Evolutionary conservation across 805 yeast genomes (phyloP), one percentile per base, ranked within the genome.

Genomic region (Dipodascopsis tothii): DNA sequence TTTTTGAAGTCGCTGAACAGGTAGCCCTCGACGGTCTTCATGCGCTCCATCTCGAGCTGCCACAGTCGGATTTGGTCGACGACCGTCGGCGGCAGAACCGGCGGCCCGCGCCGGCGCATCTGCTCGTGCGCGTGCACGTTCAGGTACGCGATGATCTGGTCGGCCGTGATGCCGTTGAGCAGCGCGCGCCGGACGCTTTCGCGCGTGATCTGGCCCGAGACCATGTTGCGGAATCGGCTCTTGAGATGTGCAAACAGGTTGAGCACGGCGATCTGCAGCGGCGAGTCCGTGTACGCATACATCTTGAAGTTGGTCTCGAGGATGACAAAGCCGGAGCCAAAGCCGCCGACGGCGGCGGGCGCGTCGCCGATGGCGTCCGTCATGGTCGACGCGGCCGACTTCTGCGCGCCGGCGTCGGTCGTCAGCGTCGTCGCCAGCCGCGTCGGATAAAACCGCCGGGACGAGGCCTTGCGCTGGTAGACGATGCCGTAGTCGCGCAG

Each of bases 41-140:
- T 84, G 64, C 99, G 75, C 62, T 92, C 97, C 66, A 88, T 65
- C 61, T 92, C 99, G 48, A 92, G 69, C 67, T 92, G 97, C 99
- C 99, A 92, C 41, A 92, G 70, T 60, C 80, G 81, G 55, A 92
- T 84, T 62, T 92, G 99, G 64, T 92, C 99, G 1, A 85, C 84
- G n/a, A 92, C 95, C 0, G 95, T 92, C 0, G 97, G 95, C 3
- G 97, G 97, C 9, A 92, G 80, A 80, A 46, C 78, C 56, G 50
- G 73, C 60, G 52, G 78, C 74, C 50, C 73, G 72, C 5, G 72
- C 64, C 81, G 71, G 43, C 78, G 67, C 92, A 90, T 83, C 60
- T 87, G 95, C 2, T 94, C 84, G 65, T 90, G 97, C 0, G 96
- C 95, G 68, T 92, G 96, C 0, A 87, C 75, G 51, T 85, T 87